Percentiles rank a stretch among this genome's conserved stretches.
Conservation (phyloP, 1,284 basidiomycete genomes). For the Marasmius tenuissimus region DNA sequence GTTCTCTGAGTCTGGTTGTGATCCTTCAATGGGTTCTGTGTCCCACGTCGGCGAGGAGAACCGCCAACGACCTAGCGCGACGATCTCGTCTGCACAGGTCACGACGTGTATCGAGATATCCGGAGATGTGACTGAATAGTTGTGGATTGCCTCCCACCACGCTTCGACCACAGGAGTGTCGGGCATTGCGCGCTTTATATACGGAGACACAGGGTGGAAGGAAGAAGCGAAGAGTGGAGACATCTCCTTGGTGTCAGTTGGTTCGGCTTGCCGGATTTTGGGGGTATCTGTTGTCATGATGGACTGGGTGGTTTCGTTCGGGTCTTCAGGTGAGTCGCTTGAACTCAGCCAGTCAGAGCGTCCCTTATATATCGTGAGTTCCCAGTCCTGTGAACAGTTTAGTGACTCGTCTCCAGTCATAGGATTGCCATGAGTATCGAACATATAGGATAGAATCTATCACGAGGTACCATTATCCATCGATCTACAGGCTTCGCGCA, state of each 20-base stretch:
- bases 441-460: too few relatives aligned
- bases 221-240: neutral
- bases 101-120: neutral
- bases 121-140: neutral
- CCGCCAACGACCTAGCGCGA: neutral
- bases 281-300: too few relatives aligned
- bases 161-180: neutral
- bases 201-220: neutral
- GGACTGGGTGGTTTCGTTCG: too few relatives aligned
- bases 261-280: neutral
- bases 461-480: too few relatives aligned
- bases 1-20: neutral
- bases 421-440: too few relatives aligned
- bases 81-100: neutral
- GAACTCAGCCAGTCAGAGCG: too few relatives aligned
- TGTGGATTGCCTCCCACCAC: neutral
- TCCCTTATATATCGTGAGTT: too few relatives aligned
- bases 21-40: neutral
- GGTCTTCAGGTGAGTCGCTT: too few relatives aligned
- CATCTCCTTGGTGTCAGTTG: neutral
- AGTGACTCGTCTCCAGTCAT: too few relatives aligned
- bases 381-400: too few relatives aligned
- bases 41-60: neutral
- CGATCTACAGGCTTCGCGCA: too few relatives aligned
- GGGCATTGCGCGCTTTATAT: neutral